Conservation (phyloP, 2,329 filamentous ascomycete genomes). For the Aspergillus pseudonomiae region DNA sequence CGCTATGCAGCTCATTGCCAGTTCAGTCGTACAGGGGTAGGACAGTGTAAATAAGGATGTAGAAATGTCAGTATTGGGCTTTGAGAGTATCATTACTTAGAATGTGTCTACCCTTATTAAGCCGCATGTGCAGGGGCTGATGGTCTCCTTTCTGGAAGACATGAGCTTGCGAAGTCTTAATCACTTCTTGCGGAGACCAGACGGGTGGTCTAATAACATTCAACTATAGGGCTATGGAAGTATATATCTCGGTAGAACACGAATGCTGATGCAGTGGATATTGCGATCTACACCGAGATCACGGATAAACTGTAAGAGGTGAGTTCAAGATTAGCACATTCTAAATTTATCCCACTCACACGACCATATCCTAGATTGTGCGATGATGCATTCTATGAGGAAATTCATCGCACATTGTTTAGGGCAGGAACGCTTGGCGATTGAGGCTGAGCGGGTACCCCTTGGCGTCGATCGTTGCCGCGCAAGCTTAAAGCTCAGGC, state of each 20-base stretch:
- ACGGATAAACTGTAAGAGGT: background rate
- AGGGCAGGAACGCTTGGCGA: background rate
- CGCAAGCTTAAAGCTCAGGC: background rate
- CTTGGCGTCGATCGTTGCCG: background rate
- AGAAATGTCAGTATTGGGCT: no score
- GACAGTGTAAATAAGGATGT: no score
- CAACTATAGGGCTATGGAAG: background rate
- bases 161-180: no score
- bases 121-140: no score
- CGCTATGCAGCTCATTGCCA: background rate
- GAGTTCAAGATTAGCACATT: background rate
- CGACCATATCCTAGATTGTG: background rate
- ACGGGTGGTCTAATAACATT: no score
- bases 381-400: background rate
- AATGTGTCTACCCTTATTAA: no score
- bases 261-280: background rate
- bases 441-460: background rate
- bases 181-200: no score
- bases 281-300: background rate
- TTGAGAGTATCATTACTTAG: no score
- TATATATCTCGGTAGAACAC: background rate
- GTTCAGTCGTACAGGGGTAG: background rate
- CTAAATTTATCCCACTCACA: background rate
- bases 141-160: no score
- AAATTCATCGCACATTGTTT: background rate